These are phyloP conservation scores for Collybia mongolica DNA, from an alignment of 768 basidiomycete genomes.

Conservation along the genomic window DNA sequence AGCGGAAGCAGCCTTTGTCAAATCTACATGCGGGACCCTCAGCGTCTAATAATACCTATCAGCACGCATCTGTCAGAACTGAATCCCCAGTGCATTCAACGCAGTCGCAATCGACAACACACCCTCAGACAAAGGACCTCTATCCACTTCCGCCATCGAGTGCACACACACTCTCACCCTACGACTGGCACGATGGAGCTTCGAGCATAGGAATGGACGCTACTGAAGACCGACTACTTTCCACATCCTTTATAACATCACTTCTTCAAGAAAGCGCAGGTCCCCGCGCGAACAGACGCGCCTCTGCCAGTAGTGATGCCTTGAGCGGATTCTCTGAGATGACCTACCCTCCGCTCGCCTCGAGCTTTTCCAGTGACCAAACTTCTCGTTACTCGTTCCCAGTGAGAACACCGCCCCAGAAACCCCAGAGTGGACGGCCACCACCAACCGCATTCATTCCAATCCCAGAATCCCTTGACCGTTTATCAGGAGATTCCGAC, in stretches of 20 bases:
- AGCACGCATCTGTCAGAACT: background rate
- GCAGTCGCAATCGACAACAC: background rate
- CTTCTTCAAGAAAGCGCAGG: constrained; percentile 46
- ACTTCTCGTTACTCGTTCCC: constrained; percentile 6
- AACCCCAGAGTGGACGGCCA: constrained; percentile 20
- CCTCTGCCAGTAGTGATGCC: constrained; percentile 38
- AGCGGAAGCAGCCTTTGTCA: constrained; percentile 9
- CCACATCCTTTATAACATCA: constrained; percentile 61
- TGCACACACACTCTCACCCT: constrained; percentile 31
- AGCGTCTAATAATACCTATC: background rate
- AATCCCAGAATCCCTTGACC: constrained; percentile 21
- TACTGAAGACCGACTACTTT: constrained; percentile 55
- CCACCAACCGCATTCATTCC: constrained; percentile 36
- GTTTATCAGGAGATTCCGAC: constrained; percentile 35
- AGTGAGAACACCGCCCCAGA: constrained; percentile 6
- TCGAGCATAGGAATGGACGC: constrained; percentile 56
- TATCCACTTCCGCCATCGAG: constrained; percentile 12
- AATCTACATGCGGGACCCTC: background rate
- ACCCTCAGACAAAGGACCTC: background rate
- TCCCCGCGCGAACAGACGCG: constrained; percentile 23
- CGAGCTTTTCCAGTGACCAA: constrained; percentile 8
- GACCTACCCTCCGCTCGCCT: constrained; percentile 47
- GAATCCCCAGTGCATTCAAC: background rate
- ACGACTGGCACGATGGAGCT: constrained; percentile 63
- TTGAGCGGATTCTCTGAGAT: constrained; percentile 52